A percentile compares a stretch with the other conserved stretches of the same genome.
These are phyloP conservation scores for Pseudogymnoascus sp. DNA, from an alignment of 2,329 filamentous ascomycete species.

Conservation along the genomic window DNA sequence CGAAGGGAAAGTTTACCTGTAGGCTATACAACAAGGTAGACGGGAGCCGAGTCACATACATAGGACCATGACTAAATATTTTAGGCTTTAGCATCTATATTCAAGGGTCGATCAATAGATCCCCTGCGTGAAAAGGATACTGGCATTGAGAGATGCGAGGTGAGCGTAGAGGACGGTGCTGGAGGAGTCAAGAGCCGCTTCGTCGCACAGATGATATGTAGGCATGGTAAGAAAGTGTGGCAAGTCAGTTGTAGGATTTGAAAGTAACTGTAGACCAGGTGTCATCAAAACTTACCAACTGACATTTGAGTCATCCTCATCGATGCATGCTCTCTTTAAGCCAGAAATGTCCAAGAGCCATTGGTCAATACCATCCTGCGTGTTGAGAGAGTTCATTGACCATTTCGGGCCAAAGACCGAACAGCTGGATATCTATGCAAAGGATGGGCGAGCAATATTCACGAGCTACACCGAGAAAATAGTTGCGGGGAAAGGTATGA, in stretches of 20 bases:
- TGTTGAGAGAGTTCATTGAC: conserved; percentile 67
- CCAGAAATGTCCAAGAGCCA: conserved; percentile 56
- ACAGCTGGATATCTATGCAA: conserved; percentile 69
- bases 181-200: conserved; percentile 63
- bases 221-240: conserved; percentile 49
- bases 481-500: conserved; percentile 54
- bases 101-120: conserved; percentile 60
- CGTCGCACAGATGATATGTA: conserved; percentile 64
- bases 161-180: conserved; percentile 63
- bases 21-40: conserved; percentile 63
- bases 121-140: conserved; percentile 57
- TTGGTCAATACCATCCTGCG: conserved; percentile 66
- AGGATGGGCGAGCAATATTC: conserved; percentile 62
- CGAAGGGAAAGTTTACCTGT: conserved; percentile 57
- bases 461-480: conserved; percentile 78
- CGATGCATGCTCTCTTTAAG: conserved; percentile 70
- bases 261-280: conserved; percentile 35
- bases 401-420: conserved; percentile 76
- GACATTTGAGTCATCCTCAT: conserved; percentile 65
- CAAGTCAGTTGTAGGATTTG: background rate
- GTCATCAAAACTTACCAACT: conserved; percentile 71
- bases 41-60: conserved; percentile 5
- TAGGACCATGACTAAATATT: background rate
- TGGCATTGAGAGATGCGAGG: conserved; percentile 65
- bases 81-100: conserved; percentile 63